These are phyloP conservation scores for Oemleria cerasiformis DNA, from an alignment of 306 rosid species.

Conservation along the genomic window DNA sequence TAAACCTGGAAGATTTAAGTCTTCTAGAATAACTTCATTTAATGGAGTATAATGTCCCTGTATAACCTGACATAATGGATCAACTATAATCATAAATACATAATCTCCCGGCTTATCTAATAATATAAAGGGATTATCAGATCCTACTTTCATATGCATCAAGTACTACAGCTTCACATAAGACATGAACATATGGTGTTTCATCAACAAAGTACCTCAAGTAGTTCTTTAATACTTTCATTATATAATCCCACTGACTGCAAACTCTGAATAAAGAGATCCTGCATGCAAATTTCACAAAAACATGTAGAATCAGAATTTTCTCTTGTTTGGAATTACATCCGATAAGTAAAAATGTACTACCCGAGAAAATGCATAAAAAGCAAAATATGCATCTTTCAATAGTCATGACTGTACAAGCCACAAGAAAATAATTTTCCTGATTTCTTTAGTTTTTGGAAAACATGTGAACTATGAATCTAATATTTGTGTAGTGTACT, in stretches of 20 bases:
- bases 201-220: slow-evolving; percentile 60
- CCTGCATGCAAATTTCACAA: slow-evolving; percentile 56
- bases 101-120: neutral
- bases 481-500: neutral
- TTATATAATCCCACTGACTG: slow-evolving; percentile 69
- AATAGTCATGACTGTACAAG: neutral
- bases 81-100: slow-evolving; percentile 6
- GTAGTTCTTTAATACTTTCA: slow-evolving; percentile 49
- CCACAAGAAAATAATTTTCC: neutral
- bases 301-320: slow-evolving; percentile 25
- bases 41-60: slow-evolving; percentile 49
- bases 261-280: slow-evolving; percentile 71
- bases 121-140: too few species aligned
- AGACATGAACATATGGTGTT: slow-evolving; percentile 17
- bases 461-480: neutral
- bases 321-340: neutral
- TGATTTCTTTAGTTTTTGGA: neutral
- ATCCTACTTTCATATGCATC: slow-evolving; percentile 14
- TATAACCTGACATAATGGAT: slow-evolving; percentile 52
- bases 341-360: neutral
- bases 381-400: neutral
- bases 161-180: slow-evolving; percentile 13
- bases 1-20: slow-evolving; percentile 72
- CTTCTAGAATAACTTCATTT: slow-evolving; percentile 64
- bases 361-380: neutral